Evolutionary conservation across 225 moss, liverwort and hornwort species (phyloP), one percentile per base, ranked within the genome.

Genomic region (Straminergon stramineum): DNA sequence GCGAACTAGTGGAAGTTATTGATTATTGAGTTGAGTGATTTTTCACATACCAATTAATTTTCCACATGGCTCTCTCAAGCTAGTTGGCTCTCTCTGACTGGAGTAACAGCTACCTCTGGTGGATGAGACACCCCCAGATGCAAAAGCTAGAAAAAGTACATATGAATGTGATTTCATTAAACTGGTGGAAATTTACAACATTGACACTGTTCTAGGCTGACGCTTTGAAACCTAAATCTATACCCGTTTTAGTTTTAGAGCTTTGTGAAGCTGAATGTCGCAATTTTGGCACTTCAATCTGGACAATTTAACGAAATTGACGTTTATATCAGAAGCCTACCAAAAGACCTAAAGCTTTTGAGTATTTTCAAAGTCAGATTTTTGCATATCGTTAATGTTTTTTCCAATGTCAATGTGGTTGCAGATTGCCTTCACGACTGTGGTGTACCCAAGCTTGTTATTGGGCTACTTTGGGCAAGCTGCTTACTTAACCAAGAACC

Each of bases 391-490:
- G 22, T 64, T 86, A 53, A 86, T 64, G 32, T 34, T 71, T 80
- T 78, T 35, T 12, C 27, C 39, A 39, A 60, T 30, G 56, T 56
- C 51, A 26, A 39, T 84, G 62, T 66, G 69, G 55, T 85, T 91
- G 93, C 93, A 98, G 97, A 92, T 98, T 89, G 98, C 97, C 39
- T 98, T 98, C 91, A 95, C 92, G 45, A 81, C 81, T 74, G 83
- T 98, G 84, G 97, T 98, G 68, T 98, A 98, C 87, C 98, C 98
- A 52, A 90, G 94, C 88, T 90, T 98, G 79, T 39, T 98, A 23
- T 89, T 97, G 80, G 95, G 96, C 31, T 98, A 98, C 89, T 92
- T 93, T 68, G 98, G 98, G 21, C 98, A 98, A 93, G 97, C 97
- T 80, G 97, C 98, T 48, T 98, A 96, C 78, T 90, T 97, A 84